phyloP scores from a whole-genome alignment of 2,329 filamentous ascomycete genomes.

The Coniochaeta prunicola region DNA sequence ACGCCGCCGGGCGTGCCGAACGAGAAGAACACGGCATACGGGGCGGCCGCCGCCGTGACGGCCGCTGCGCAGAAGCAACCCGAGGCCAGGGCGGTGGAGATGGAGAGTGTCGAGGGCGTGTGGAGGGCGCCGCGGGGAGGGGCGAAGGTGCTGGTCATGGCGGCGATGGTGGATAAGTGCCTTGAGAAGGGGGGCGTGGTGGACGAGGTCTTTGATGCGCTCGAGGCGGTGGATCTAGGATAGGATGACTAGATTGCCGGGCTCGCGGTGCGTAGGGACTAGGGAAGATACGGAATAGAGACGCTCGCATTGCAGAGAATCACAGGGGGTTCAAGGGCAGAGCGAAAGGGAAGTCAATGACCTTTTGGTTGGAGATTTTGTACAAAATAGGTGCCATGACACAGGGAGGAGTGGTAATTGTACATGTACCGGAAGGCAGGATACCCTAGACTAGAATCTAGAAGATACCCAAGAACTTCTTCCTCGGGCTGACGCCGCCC shows the following conservation, averaged over 20 bases:
- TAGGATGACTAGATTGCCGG: slow-evolving; percentile 21
- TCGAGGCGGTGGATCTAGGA: slow-evolving; percentile 67
- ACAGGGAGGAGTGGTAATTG: not conserved
- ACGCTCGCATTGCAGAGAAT: not conserved
- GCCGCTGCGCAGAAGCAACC: slow-evolving; percentile 29
- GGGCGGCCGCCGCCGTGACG: slow-evolving; percentile 20
- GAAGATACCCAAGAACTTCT: slow-evolving; percentile 85
- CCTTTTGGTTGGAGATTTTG: slow-evolving; percentile 2
- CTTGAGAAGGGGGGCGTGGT: slow-evolving; percentile 73
- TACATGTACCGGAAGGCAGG: not conserved
- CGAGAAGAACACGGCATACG: slow-evolving; percentile 49
- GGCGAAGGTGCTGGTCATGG: slow-evolving; percentile 66
- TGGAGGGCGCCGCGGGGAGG: slow-evolving; percentile 85
- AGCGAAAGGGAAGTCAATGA: not conserved
- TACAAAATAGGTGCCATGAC: not conserved
- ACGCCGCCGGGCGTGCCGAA: slow-evolving; percentile 66
- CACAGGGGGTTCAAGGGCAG: not conserved
- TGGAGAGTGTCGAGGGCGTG: slow-evolving; percentile 60
- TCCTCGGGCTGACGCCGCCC: slow-evolving; percentile 30
- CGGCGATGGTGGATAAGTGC: slow-evolving; percentile 68
- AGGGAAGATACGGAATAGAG: not conserved
- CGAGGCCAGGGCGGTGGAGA: slow-evolving; percentile 37
- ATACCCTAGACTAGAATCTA: slow-evolving; percentile 24
- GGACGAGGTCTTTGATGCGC: slow-evolving; percentile 74
- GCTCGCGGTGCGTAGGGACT: not conserved